Evolutionary conservation across 2,329 filamentous ascomycete species (phyloP), one percentile per base, ranked within the genome.

Genomic region (Beauveria bassiana): DNA sequence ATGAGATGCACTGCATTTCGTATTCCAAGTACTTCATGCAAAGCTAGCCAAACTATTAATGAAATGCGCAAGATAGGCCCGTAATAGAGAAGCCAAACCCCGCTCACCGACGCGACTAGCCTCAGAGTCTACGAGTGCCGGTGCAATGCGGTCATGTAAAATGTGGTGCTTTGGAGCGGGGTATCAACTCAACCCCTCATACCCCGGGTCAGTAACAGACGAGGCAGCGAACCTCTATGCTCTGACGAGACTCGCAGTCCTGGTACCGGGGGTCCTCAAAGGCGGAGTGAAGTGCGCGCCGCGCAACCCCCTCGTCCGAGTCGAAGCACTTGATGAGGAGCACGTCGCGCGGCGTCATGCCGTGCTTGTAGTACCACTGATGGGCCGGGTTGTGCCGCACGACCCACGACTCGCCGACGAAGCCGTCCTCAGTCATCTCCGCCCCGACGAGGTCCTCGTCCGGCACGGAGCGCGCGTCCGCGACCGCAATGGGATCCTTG

Each of bases 191-290:
- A 26, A 24, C 54, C n/a, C 20, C 24, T 28, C 22, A 24, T 34
- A 28, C 12, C n/a, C 18, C 43, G 22, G 22, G 65, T 53, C 83
- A 80, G 65, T 86, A 86, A 67, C 86, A 86, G 0, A 87, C 81
- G 68, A 87, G 71, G 62, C 82, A 85, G 66, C 85, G 74, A 1
- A 87, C 84, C 73, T 88, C 85, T 63, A 88, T 87, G 67, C 83
- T 86, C 74, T 88, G 81, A 65, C 85, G 67, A 9, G 79, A 79
- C 58, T 80, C 79, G 26, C 81, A 85, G 14, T 80, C 83, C 55
- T 77, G 76, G 0, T 88, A 69, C 79, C 42, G 55, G 9, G 76
- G 72, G 68, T 84, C 78, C 16, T 73, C 72, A 73, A 86, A 85
- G 1, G 81, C 79, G 12, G 77, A 77, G 67, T 85, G 83, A 26